Conservation (phyloP, 805 yeast species). For the Tetrapisispora iriomotensis region DNA sequence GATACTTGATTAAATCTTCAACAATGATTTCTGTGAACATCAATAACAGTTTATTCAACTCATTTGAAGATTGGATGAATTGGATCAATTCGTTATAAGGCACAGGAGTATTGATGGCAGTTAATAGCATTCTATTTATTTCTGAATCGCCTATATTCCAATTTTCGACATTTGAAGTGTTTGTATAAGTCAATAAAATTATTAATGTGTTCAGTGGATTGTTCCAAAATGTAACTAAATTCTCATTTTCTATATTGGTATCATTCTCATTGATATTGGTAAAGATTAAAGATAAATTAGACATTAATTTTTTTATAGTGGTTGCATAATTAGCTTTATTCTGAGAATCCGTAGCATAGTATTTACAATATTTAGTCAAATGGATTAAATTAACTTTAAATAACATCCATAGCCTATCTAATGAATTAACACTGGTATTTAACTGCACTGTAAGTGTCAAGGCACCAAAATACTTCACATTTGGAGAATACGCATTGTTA, state of each 20-base stretch:
- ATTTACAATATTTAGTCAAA: constrained; percentile 11
- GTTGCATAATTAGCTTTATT: constrained; percentile 9
- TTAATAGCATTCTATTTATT: constrained; percentile 6
- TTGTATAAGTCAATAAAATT: constrained; percentile 9
- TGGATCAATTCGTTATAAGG: constrained; percentile 19
- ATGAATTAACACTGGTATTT: constrained; percentile 12
- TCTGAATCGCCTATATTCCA: constrained; percentile 13
- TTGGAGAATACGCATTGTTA: constrained; percentile 13
- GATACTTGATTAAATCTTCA: constrained; percentile 27
- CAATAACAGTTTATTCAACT: constrained; percentile 18
- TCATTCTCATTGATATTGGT: constrained; percentile 7
- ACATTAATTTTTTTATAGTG: constrained; percentile 27
- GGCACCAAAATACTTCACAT: constrained; percentile 30
- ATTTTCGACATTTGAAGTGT: constrained; percentile 4
- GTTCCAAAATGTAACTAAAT: constrained; percentile 18
- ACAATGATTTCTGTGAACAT: constrained; percentile 26
- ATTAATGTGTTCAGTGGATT: constrained; percentile 27
- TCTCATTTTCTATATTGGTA: constrained; percentile 1
- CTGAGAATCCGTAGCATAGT: constrained; percentile 12
- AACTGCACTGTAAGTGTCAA: constrained; percentile 28
- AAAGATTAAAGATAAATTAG: constrained; percentile 26
- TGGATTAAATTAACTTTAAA: constrained; percentile 21
- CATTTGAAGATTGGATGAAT: constrained; percentile 15
- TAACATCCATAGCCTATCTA: constrained; percentile 14
- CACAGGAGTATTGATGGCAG: constrained; percentile 11